Evolutionary conservation across 257 asterid species (phyloP).

Genomic region (Cordia subcordata): DNA sequence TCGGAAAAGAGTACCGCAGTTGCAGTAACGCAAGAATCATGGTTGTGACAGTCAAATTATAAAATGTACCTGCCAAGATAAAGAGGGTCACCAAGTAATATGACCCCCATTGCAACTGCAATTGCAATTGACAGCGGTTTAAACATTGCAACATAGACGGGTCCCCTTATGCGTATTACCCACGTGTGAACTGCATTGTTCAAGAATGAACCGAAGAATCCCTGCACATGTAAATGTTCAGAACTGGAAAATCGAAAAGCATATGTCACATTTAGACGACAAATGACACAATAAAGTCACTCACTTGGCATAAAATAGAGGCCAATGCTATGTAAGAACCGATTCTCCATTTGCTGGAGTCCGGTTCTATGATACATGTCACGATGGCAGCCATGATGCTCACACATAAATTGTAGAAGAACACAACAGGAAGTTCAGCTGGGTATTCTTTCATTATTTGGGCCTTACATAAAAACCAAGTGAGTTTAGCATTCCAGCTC

Average conservation of each 20-base stretch:
- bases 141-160: slow-evolving; percentile 46
- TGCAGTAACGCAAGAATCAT: background rate
- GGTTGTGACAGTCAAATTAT: background rate
- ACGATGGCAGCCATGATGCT: slow-evolving; percentile 70
- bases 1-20: too few relatives aligned
- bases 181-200: slow-evolving; percentile 27
- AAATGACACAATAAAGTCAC: slow-evolving; percentile 9
- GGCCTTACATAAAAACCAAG: slow-evolving; percentile 30
- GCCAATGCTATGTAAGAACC: slow-evolving; percentile 50
- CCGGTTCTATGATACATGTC: slow-evolving; percentile 46
- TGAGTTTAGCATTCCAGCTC: background rate
- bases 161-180: slow-evolving; percentile 43
- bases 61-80: slow-evolving; percentile 43
- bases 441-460: slow-evolving; percentile 82
- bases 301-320: slow-evolving; percentile 74
- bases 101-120: slow-evolving; percentile 46
- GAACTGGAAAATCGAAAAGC: background rate
- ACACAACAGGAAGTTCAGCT: slow-evolving; percentile 37
- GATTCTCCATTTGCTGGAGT: slow-evolving; percentile 53
- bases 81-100: slow-evolving; percentile 47
- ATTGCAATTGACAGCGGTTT: slow-evolving; percentile 43
- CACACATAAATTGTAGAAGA: slow-evolving; percentile 74
- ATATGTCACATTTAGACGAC: too few relatives aligned
- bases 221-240: slow-evolving; percentile 29
- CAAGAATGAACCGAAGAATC: slow-evolving; percentile 26